Conservation (phyloP, 2,329 filamentous ascomycete genomes). For the Aspergillus awamori region DNA sequence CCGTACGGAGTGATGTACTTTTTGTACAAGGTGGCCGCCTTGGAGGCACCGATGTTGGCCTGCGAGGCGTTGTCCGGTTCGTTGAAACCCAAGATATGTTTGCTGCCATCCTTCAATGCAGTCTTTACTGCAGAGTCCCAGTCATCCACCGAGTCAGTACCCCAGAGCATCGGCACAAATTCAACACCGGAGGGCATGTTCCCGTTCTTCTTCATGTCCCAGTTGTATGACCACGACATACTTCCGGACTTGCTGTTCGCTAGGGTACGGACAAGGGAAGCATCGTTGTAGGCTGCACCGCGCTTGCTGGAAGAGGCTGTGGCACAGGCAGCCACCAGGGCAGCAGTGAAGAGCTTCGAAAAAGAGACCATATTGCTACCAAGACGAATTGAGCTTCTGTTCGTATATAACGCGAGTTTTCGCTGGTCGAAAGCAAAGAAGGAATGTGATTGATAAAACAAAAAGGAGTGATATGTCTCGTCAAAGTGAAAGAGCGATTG, state of each 20-base stretch:
- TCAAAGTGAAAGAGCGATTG: not conserved
- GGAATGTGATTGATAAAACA: not conserved
- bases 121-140: not conserved
- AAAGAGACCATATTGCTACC: not conserved
- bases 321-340: not conserved
- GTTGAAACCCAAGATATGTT: slow-evolving; percentile 4
- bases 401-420: not conserved
- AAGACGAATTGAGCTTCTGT: not conserved
- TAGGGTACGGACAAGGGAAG: not conserved
- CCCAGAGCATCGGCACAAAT: slow-evolving; percentile 5
- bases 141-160: not conserved
- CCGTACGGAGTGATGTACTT: slow-evolving; percentile 5
- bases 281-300: slow-evolving; percentile 8
- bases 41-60: slow-evolving; percentile 3
- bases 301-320: not conserved
- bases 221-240: slow-evolving; percentile 9
- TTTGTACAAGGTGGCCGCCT: not conserved
- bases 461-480: not conserved
- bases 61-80: slow-evolving; percentile 5
- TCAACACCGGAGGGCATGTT: not conserved
- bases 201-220: not conserved
- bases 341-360: not conserved
- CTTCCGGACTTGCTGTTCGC: not conserved
- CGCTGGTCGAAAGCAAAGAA: not conserved
- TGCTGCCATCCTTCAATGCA: not conserved